These are phyloP conservation scores for Camellia oleifera DNA, from an alignment of 179 eudicot species.

Conservation along the genomic window DNA sequence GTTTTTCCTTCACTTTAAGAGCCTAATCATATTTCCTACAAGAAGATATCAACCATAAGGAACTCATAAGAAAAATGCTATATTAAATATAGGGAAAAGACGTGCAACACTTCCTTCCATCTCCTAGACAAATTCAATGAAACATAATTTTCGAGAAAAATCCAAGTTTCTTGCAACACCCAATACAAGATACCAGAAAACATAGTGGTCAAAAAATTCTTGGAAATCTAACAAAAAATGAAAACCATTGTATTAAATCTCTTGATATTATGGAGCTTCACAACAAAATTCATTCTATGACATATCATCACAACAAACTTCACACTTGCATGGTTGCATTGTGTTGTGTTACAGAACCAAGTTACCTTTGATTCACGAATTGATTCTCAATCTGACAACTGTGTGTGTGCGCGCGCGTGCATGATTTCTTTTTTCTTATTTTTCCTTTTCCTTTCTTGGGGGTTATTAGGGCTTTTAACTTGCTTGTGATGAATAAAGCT, in stretches of 20 bases:
- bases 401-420: too few relatives aligned
- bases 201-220: neutral
- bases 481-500: too few relatives aligned
- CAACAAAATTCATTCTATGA: neutral
- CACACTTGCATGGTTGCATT: too few relatives aligned
- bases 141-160: neutral
- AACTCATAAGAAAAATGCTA: neutral
- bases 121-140: neutral
- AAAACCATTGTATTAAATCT: neutral
- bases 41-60: neutral
- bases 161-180: neutral
- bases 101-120: neutral
- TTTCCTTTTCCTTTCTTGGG: too few relatives aligned
- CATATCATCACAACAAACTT: too few relatives aligned
- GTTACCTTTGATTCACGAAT: too few relatives aligned
- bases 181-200: neutral
- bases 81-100: neutral
- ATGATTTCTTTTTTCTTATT: too few relatives aligned
- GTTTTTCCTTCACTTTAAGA: slow-evolving; percentile 95
- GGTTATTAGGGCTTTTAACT: too few relatives aligned
- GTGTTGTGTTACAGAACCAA: too few relatives aligned
- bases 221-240: neutral
- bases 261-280: neutral
- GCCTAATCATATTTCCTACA: slow-evolving; percentile 60
- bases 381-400: too few relatives aligned